These are phyloP conservation scores for Lactifluus hygrophoroides DNA, from an alignment of 768 basidiomycete species.

Conservation along the genomic window DNA sequence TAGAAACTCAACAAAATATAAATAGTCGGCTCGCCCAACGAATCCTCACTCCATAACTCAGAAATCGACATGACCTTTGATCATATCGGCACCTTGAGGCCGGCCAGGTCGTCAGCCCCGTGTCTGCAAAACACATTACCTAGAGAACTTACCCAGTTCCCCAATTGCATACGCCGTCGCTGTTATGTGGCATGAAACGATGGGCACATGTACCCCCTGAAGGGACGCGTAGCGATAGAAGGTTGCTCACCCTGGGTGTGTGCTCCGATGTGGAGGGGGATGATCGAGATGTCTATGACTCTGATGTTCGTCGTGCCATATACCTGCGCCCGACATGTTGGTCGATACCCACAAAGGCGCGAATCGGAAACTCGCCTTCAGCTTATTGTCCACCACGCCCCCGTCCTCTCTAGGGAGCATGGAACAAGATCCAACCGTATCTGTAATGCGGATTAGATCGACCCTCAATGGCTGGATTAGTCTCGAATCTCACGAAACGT, in stretches of 20 bases:
- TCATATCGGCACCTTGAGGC: slow-evolving; percentile 15
- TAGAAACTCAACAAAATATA: too few species aligned
- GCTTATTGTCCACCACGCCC: slow-evolving; percentile 18
- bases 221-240: background rate
- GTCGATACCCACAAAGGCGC: background rate
- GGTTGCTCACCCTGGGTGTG: slow-evolving; percentile 18
- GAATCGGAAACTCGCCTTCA: slow-evolving; percentile 6
- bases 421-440: slow-evolving; percentile 13
- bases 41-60: background rate
- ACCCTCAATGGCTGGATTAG: too few species aligned
- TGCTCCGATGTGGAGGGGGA: slow-evolving; percentile 25
- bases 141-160: slow-evolving; percentile 8
- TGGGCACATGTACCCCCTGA: background rate
- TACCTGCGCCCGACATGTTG: slow-evolving; percentile 10
- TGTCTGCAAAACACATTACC: background rate
- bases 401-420: slow-evolving; percentile 18
- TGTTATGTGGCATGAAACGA: background rate
- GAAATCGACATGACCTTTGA: slow-evolving; percentile 5
- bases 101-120: background rate
- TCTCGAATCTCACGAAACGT: slow-evolving; percentile 4
- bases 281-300: slow-evolving; percentile 26
- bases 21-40: background rate
- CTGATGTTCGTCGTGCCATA: slow-evolving; percentile 27
- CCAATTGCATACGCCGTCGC: slow-evolving; percentile 18
- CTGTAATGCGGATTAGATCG: background rate